Base-by-base conservation (phyloP, 768 basidiomycete genomes). In the Russula vinacea region DNA sequence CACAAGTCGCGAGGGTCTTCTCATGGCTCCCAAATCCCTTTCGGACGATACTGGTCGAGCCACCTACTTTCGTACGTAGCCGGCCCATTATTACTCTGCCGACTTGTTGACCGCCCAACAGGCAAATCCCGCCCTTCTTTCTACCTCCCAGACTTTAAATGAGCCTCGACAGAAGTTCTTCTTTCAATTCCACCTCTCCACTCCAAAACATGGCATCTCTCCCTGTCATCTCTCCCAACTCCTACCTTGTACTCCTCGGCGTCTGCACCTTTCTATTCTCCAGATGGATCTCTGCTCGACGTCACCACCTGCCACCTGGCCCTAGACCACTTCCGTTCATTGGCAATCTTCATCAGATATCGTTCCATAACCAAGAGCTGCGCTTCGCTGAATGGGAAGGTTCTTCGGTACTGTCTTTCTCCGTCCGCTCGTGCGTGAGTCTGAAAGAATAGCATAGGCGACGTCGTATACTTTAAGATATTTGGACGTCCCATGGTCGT, bases 271-370 rank as follows among this genome's bases (percentile, higher is more conserved):
- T 65, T 40, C 51, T 71, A 32, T 57, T 71, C 52, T 64, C 65
- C 40, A 57, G 53, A 35, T 67, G 66, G 68, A 49, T 62, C 60
- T 70, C 55, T 16, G 5, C 58, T 52, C 58, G 68, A 44, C 59
- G 62, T n/a, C 35, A 58, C 26, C 56, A 42, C 22, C 51, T 70
- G 7, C 75, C 75, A 4, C 75, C 75, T 19, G 74, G 75, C 3
- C 75, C 75, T 19, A 63, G 5, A 5, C 64, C 69, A 11, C 58
- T 74, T n/a, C 75, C 75, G 0, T 57, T 75, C 32, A 63, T 76
- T 32, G 75, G 75, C 2, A 74, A 76, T 35, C 64, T 73, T 35
- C 73, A 72, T 45, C 72, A 74, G 45, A 60, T 76, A 17, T 70
- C 71, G 2, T 44, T 67, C 19, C 62, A 67, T 29, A 60, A 67